These are phyloP conservation scores for Areca catechu DNA, from an alignment of 176 grass and related monocot species.

Conservation along the genomic window DNA sequence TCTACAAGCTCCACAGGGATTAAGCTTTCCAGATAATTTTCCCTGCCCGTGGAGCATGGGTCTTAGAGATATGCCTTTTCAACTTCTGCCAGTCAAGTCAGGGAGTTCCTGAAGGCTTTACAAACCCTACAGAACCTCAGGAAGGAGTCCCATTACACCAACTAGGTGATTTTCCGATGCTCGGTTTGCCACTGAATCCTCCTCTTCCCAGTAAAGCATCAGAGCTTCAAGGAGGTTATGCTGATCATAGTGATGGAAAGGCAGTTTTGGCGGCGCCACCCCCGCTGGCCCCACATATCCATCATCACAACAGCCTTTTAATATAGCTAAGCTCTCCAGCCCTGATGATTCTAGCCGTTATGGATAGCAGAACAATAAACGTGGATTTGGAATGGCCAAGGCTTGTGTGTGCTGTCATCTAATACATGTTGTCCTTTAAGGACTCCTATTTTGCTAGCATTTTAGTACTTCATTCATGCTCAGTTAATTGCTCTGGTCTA, in stretches of 20 bases:
- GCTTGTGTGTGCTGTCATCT: too few species aligned
- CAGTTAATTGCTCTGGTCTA: too few species aligned
- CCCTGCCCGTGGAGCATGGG: constrained; percentile 59
- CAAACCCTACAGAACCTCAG: constrained; percentile 35
- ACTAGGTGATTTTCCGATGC: constrained; percentile 3
- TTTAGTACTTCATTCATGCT: too few species aligned
- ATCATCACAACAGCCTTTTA: too few species aligned
- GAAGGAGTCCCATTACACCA: constrained; percentile 49
- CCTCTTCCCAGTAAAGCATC: constrained; percentile 15
- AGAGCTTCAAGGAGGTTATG: constrained; percentile 20
- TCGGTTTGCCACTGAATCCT: constrained; percentile 20
- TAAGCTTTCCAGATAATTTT: constrained; percentile 32
- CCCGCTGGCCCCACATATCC: too few species aligned
- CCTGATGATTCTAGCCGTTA: too few species aligned
- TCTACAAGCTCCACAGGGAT: constrained; percentile 27
- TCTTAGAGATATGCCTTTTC: constrained; percentile 44
- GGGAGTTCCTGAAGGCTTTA: constrained; percentile 36
- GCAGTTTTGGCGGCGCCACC: constrained; percentile 33
- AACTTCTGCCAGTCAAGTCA: constrained; percentile 38
- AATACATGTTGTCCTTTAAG: too few species aligned
- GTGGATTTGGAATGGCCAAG: too few species aligned
- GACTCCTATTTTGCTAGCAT: too few species aligned
- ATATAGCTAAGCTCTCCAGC: too few species aligned
- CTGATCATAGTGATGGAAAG: constrained; percentile 48
- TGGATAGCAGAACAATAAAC: too few species aligned